Evolutionary conservation across 106 monocot genomes (phyloP).

Genomic region (Iris macrosiphon): DNA sequence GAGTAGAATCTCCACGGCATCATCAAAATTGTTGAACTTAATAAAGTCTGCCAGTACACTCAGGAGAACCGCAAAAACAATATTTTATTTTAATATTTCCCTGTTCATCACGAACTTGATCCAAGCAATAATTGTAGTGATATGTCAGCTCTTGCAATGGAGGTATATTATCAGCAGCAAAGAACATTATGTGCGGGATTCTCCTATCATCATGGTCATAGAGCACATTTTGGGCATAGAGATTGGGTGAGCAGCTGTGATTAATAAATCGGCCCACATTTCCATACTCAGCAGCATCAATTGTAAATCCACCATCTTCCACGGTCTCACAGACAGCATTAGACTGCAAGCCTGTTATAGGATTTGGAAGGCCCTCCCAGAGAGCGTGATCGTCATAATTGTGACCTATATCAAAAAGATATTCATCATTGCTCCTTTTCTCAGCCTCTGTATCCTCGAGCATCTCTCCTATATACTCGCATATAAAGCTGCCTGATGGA

Average conservation of each 20-base stretch:
- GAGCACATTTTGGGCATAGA: conserved; percentile 86
- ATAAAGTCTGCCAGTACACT: conserved; percentile 73
- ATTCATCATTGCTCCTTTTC: conserved; percentile 66
- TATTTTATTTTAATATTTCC: conserved; percentile 67
- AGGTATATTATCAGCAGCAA: conserved; percentile 88
- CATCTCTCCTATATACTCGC: conserved; percentile 84
- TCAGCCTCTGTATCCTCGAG: conserved; percentile 65
- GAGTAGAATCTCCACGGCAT: no score
- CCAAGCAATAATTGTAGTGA: conserved; percentile 73
- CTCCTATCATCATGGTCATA: conserved; percentile 87
- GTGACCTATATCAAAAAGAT: conserved; percentile 87
- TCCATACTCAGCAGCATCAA: conserved; percentile 76
- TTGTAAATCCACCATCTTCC: conserved; percentile 54
- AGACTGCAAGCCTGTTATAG: conserved; percentile 35
- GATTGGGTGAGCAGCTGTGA: conserved; percentile 91
- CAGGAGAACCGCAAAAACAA: conserved; percentile 64
- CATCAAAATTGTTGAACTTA: conserved; percentile 13
- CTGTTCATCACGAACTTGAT: conserved; percentile 52
- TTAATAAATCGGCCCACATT: conserved; percentile 94
- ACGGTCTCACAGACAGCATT: conserved; percentile 16
- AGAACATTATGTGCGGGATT: conserved; percentile 87
- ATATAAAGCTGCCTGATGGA: conserved; percentile 83
- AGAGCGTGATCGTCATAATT: conserved; percentile 56
- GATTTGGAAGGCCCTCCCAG: conserved; percentile 57
- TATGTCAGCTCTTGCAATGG: conserved; percentile 81